Base-by-base conservation (phyloP, 2,329 filamentous ascomycete genomes). In the Epichloe coenophiala region DNA sequence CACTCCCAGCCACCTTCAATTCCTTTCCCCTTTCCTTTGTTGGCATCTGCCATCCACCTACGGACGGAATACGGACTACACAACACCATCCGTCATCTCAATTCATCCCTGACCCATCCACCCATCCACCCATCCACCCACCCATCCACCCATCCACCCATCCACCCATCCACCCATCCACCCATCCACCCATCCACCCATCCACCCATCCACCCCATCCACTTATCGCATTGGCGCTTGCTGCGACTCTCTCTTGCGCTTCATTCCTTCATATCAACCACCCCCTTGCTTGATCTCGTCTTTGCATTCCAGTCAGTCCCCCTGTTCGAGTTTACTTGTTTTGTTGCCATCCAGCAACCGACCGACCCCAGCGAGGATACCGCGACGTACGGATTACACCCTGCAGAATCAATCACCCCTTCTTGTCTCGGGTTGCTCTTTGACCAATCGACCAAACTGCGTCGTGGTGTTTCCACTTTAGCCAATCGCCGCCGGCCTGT, bases 231-330 rank as follows among this genome's bases (percentile, higher is more conserved):
- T n/a, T 21, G 21, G 21, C 21, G 21, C 21, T 21, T 21, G 21
- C 21, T 21, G 21, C 21, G 21, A 21, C 15, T 42, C 6, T n/a
- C n/a, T 11, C 12, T 27, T 15, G 15, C 39, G n/a, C 38, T 44
- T 44, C 17, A 44, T 44, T 27, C 21, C 27, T 41, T 23, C 27
- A 27, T 19, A 13, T 1, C 11, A 11, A 13, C 17, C 39, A 19
- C 47, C 38, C 47, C 47, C 46, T 49, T 49, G 39, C 47, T n/a
- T 43, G 47, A 39, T 43, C 19, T 49, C 15, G 17, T 11, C 31
- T 35, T 19, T 46, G 17, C 47, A 44, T 49, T 44, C 40, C 47
- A 49, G 31, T 38, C 47, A 49, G 31, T 38, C 47, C 33, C 35
- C 33, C 17, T 31, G 27, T 39, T 23, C 8, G 8, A 19, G 36